These are phyloP conservation scores for Ceratobasidium theobromae DNA, from an alignment of 1,284 basidiomycete species.

Conservation along the genomic window DNA sequence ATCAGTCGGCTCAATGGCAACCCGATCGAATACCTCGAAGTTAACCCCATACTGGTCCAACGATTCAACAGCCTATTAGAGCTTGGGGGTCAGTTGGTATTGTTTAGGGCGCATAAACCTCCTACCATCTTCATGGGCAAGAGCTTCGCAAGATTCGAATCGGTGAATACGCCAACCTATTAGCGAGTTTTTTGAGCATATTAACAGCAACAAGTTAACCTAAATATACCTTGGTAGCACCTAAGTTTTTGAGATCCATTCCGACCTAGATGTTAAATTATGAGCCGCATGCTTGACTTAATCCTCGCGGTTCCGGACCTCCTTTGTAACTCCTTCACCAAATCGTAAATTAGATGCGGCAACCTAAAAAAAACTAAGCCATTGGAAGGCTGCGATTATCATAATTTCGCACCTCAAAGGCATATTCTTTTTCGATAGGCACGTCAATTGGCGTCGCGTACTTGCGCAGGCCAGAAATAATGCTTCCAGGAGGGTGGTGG, in stretches of 20 bases:
- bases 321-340: slow-evolving; percentile 83
- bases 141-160: slow-evolving; percentile 80
- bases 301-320: slow-evolving; percentile 54
- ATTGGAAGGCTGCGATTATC: not conserved
- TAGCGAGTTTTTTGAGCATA: slow-evolving; percentile 39
- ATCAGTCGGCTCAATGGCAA: slow-evolving; percentile 91
- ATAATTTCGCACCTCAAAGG: slow-evolving; percentile 74
- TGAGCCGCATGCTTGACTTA: not conserved
- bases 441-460: slow-evolving; percentile 83
- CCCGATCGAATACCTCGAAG: slow-evolving; percentile 83
- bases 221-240: slow-evolving; percentile 66
- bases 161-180: slow-evolving; percentile 92
- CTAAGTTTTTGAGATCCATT: slow-evolving; percentile 91
- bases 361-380: slow-evolving; percentile 54
- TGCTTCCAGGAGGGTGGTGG: slow-evolving; percentile 52
- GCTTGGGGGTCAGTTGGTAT: slow-evolving; percentile 15
- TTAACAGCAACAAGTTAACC: slow-evolving; percentile 40
- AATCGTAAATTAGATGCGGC: slow-evolving; percentile 90
- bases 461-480: slow-evolving; percentile 56
- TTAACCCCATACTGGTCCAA: slow-evolving; percentile 74
- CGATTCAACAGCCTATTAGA: slow-evolving; percentile 69
- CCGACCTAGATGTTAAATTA: slow-evolving; percentile 47
- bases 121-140: slow-evolving; percentile 78
- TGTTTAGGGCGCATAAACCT: slow-evolving; percentile 34
- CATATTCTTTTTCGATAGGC: slow-evolving; percentile 83